Evolutionary conservation across 495 filamentous ascomycete species (phyloP).

Genomic region (Penicillium diatomitis): DNA sequence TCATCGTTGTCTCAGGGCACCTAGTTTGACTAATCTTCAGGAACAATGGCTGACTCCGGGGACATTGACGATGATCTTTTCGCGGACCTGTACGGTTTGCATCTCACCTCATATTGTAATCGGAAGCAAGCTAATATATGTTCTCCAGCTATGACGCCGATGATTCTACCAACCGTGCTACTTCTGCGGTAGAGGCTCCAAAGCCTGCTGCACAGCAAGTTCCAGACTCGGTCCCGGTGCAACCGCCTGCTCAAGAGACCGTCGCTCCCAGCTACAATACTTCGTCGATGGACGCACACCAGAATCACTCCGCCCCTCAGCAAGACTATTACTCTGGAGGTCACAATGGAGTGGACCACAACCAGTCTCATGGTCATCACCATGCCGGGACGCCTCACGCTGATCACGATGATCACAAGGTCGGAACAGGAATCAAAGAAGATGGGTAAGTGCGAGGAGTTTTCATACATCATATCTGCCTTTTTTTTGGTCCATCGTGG

Average conservation of each 20-base stretch:
- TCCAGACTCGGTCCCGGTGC: conserved; percentile 13
- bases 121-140: conserved; percentile 1
- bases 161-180: conserved; percentile 43
- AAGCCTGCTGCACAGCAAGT: conserved; percentile 17
- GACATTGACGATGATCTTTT: conserved; percentile 97
- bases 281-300: conserved; percentile 35
- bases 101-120: background rate
- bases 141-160: conserved; percentile 76
- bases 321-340: conserved; percentile 41
- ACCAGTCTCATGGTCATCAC: conserved; percentile 35
- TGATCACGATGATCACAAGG: conserved; percentile 37
- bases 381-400: conserved; percentile 26
- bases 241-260: conserved; percentile 12
- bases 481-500: conserved; percentile 3
- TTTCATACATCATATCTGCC: conserved; percentile 17
- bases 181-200: conserved; percentile 24
- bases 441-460: conserved; percentile 77
- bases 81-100: conserved; percentile 74
- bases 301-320: conserved; percentile 22
- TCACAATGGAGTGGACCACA: conserved; percentile 56
- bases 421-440: conserved; percentile 83
- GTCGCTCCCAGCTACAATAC: conserved; percentile 20
- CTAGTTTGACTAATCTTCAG: background rate
- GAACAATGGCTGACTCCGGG: conserved; percentile 72
- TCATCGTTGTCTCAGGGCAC: too few relatives aligned